Percentiles rank a stretch among this genome's conserved stretches.
Evolutionary conservation across 1,284 basidiomycete genomes (phyloP).

Genomic region (Puccinia triticina): DNA sequence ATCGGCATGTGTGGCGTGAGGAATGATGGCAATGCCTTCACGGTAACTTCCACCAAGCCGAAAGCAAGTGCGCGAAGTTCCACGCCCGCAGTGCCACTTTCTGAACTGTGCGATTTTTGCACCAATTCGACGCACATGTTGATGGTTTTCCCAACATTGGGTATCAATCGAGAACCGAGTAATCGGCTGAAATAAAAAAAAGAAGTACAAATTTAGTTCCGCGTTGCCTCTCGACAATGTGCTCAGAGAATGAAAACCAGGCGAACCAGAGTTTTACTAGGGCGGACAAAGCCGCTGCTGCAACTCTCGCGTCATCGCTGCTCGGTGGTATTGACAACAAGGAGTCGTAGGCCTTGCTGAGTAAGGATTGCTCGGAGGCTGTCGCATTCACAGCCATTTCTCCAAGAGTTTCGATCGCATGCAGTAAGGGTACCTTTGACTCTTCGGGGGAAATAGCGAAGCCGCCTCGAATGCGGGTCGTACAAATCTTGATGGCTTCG

Average conservation of each 20-base stretch:
- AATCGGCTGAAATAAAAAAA: background rate
- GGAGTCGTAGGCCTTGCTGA: constrained; percentile 43
- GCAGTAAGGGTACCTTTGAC: background rate
- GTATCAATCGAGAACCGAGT: constrained; percentile 39
- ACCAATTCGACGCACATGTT: constrained; percentile 26
- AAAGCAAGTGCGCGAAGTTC: constrained; percentile 24
- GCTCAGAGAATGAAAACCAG: background rate
- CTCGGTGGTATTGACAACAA: constrained; percentile 19
- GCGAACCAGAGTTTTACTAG: constrained; percentile 42
- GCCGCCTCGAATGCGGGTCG: constrained; percentile 27
- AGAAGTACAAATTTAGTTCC: background rate
- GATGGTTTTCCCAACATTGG: constrained; percentile 34
- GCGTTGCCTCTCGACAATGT: background rate
- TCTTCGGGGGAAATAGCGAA: constrained; percentile 21
- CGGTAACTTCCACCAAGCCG: constrained; percentile 37
- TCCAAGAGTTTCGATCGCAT: constrained; percentile 44
- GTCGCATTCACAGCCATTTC: constrained; percentile 33
- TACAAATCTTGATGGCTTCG: constrained; percentile 35
- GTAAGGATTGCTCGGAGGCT: constrained; percentile 36
- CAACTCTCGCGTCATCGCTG: constrained; percentile 4
- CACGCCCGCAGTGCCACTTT: background rate
- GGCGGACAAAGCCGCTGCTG: constrained; percentile 24
- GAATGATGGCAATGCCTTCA: constrained; percentile 38
- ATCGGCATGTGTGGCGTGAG: constrained; percentile 30
- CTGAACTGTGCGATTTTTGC: background rate